These are phyloP conservation scores for Bocquillonia castaneifolia DNA, from an alignment of 441 rosid species.

Conservation along the genomic window DNA sequence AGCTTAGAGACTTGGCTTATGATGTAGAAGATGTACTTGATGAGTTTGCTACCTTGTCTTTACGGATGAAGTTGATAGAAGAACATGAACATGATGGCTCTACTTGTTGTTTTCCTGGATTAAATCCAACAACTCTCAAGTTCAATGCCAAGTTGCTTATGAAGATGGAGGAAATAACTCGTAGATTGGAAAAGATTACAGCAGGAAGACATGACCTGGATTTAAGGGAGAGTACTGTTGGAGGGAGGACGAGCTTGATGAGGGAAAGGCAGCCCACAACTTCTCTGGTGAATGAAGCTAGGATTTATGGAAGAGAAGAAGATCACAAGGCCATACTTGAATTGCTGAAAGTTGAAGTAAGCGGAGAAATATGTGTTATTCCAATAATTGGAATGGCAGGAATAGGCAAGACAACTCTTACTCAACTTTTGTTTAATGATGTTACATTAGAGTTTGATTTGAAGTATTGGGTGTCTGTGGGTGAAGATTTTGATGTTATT, in stretches of 20 bases:
- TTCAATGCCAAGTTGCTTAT: neutral
- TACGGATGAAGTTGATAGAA: neutral
- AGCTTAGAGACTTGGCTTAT: constrained; percentile 28
- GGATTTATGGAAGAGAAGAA: constrained; percentile 19
- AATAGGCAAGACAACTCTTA: constrained; percentile 16
- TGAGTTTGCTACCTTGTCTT: constrained; percentile 15
- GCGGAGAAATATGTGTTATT: constrained; percentile 1
- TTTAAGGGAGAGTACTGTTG: neutral
- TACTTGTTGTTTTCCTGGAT: neutral
- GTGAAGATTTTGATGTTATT: constrained; percentile 15
- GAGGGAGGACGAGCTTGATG: neutral
- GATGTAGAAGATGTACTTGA: constrained; percentile 24
- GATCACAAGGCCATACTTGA: constrained; percentile 10
- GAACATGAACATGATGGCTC: constrained; percentile 3
- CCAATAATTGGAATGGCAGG: constrained; percentile 6
- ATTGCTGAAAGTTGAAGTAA: constrained; percentile 10
- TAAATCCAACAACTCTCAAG: neutral
- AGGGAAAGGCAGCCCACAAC: constrained; percentile 5
- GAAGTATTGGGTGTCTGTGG: constrained; percentile 5
- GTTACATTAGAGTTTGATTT: neutral
- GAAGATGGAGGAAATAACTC: constrained; percentile 4
- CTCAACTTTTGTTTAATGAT: constrained; percentile 10
- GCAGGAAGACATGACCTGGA: neutral
- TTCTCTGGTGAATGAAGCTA: constrained; percentile 15
- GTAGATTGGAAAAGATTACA: constrained; percentile 3